phyloP scores from a whole-genome alignment of 1,139 yeast species.

The Geotrichum restrictum region DNA sequence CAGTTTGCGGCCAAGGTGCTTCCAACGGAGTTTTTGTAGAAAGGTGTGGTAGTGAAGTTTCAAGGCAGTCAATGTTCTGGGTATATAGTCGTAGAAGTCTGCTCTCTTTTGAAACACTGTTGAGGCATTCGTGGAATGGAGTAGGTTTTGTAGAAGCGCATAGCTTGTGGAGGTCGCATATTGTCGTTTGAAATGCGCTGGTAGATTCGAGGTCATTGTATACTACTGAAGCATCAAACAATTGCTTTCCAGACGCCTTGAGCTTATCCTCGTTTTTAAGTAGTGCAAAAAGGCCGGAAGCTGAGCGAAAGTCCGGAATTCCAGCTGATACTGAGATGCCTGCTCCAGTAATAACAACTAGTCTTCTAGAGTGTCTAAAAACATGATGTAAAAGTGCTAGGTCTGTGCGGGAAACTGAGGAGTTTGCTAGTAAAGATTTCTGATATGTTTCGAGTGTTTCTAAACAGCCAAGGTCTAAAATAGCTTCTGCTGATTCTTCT shows the following conservation, averaged over 20 bases:
- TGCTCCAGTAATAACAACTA: conserved; percentile 65
- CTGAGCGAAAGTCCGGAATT: conserved; percentile 82
- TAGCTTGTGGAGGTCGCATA: conserved; percentile 57
- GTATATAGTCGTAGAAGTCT: conserved; percentile 64
- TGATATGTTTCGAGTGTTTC: conserved; percentile 6
- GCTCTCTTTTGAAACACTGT: conserved; percentile 55
- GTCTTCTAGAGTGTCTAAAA: conserved; percentile 40
- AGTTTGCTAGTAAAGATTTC: conserved; percentile 1
- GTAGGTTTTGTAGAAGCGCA: conserved; percentile 65
- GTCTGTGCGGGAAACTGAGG: conserved; percentile 24
- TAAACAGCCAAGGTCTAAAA: conserved; percentile 13
- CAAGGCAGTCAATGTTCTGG: conserved; percentile 48
- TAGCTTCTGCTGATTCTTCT: conserved; percentile 12
- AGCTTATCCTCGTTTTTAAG: conserved; percentile 44
- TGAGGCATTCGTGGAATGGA: conserved; percentile 62
- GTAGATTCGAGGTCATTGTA: conserved; percentile 62
- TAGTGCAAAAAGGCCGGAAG: conserved; percentile 68
- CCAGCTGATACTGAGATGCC: conserved; percentile 90
- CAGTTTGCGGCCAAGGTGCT: conserved; percentile 50
- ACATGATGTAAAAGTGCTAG: conserved; percentile 33
- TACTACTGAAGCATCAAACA: conserved; percentile 70
- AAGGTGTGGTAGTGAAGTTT: conserved; percentile 45
- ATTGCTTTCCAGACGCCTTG: conserved; percentile 62
- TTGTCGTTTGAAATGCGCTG: conserved; percentile 65
- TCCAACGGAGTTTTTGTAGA: conserved; percentile 48